Percentiles rank a stretch among this genome's conserved stretches.
Evolutionary conservation across 345 rosid species (phyloP).

Genomic region (Schrenkiella parvula): DNA sequence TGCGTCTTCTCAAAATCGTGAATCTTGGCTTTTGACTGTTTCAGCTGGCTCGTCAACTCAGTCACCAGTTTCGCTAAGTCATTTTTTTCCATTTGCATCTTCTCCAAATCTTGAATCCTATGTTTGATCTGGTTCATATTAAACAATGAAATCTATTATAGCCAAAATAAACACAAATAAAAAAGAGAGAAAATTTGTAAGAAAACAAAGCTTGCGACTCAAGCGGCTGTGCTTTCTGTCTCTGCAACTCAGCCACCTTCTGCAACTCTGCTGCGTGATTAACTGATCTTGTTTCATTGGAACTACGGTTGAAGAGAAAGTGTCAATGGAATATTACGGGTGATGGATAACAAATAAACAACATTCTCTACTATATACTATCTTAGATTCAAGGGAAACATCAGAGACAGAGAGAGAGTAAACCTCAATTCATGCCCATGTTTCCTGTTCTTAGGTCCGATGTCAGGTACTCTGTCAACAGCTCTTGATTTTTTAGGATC

Average conservation of each 20-base stretch:
- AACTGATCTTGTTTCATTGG: neutral
- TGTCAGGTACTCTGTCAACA: neutral
- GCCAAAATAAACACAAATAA: neutral
- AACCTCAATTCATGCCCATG: constrained; percentile 20
- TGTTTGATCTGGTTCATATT: constrained; percentile 28
- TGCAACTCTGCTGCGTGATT: neutral
- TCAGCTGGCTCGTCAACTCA: constrained; percentile 36
- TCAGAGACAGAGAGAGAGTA: neutral
- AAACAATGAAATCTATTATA: neutral
- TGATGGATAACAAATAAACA: neutral
- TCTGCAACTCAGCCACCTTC: constrained; percentile 4
- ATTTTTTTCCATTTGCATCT: too few species aligned
- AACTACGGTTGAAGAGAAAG: neutral
- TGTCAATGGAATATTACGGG: neutral
- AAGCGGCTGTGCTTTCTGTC: neutral
- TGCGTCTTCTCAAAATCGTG: neutral
- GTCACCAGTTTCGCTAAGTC: too few species aligned
- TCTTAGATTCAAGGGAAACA: neutral
- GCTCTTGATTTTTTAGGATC: neutral
- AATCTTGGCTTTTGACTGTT: neutral
- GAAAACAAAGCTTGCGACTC: neutral
- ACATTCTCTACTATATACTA: neutral
- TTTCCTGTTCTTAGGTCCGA: neutral
- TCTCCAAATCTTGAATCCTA: neutral
- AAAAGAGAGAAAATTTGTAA: neutral